phyloP scores from a whole-genome alignment of 306 rosid genomes.

The Ormosia semicastrata region DNA sequence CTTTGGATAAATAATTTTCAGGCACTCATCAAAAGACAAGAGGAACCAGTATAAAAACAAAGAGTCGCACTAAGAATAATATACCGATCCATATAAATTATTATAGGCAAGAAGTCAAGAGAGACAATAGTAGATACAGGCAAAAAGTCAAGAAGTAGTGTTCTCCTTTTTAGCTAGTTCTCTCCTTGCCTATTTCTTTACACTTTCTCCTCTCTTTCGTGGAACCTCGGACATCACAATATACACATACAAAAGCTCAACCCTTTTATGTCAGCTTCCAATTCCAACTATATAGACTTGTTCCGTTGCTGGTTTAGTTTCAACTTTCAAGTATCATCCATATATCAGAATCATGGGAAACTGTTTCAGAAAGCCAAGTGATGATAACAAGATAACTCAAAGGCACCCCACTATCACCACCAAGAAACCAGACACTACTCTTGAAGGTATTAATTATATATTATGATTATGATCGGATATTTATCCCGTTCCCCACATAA shows the following conservation, averaged over 20 bases:
- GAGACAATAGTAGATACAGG: background rate
- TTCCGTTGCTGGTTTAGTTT: background rate
- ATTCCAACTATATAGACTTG: background rate
- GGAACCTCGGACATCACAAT: background rate
- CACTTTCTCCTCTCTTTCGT: slow-evolving; percentile 28
- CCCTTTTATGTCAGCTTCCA: background rate
- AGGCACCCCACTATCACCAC: background rate
- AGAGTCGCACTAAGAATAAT: background rate
- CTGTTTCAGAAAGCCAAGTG: slow-evolving; percentile 7
- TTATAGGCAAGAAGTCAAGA: background rate
- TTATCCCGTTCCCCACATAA: background rate
- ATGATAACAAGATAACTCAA: background rate
- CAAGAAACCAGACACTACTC: background rate
- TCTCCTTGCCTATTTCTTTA: background rate
- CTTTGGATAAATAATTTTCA: background rate
- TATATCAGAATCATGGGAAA: slow-evolving; percentile 26
- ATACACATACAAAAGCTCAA: background rate
- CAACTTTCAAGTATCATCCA: background rate
- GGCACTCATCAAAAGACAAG: background rate
- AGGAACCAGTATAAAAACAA: background rate
- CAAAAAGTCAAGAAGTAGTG: slow-evolving; percentile 6
- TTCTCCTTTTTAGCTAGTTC: background rate
- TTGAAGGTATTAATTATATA: background rate
- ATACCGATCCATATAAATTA: no score
- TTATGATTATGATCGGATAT: background rate